A percentile compares a stretch with the other conserved stretches of the same genome.
Evolutionary conservation across 257 asterid genomes (phyloP).

Genomic region (Orobanche coerulescens): DNA sequence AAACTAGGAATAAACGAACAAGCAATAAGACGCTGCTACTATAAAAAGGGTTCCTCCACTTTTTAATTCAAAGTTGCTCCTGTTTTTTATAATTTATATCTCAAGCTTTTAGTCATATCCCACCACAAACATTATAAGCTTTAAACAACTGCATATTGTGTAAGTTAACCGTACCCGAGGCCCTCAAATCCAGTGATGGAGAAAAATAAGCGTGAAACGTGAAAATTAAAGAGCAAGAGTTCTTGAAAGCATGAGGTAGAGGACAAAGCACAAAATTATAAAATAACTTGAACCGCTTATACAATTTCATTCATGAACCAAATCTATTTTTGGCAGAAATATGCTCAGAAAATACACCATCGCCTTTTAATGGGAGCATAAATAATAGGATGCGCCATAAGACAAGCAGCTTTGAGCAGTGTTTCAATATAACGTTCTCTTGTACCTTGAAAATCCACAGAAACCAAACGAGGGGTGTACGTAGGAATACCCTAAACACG

Average conservation of each 20-base stretch:
- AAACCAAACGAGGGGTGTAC: slow-evolving; percentile 85
- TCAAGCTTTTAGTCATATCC: too few relatives aligned
- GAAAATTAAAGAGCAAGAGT: background rate
- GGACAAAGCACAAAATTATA: background rate
- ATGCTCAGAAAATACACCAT: background rate
- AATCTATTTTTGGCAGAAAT: background rate
- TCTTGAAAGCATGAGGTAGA: background rate
- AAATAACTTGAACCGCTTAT: background rate
- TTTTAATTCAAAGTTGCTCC: too few relatives aligned
- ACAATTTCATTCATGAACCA: background rate
- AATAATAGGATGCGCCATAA: background rate
- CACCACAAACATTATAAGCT: too few relatives aligned
- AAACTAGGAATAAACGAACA: too few relatives aligned
- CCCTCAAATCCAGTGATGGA: background rate
- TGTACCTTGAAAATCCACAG: slow-evolving; percentile 77
- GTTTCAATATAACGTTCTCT: background rate
- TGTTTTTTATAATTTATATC: too few relatives aligned
- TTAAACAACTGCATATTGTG: background rate
- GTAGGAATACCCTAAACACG: slow-evolving; percentile 64
- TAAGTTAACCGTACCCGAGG: background rate
- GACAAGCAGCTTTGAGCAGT: background rate
- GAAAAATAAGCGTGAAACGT: background rate
- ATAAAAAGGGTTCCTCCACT: too few relatives aligned
- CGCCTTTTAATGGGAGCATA: background rate
- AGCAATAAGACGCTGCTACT: too few relatives aligned